Percentiles rank a stretch among this genome's conserved stretches.
phyloP scores from a whole-genome alignment of 345 rosid genomes.

The Aegle marmelos region DNA sequence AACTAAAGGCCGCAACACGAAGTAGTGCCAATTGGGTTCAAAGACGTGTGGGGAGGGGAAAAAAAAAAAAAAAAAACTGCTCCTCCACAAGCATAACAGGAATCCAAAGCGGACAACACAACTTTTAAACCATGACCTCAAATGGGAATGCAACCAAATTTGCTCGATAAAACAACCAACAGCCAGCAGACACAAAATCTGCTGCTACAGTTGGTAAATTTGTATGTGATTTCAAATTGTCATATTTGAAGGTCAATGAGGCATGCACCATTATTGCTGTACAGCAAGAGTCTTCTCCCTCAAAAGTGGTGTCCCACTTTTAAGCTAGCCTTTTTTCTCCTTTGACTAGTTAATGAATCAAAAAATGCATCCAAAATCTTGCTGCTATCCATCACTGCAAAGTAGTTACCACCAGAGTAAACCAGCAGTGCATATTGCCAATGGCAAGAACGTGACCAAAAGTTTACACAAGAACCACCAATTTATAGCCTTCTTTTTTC shows the following conservation, averaged over 20 bases:
- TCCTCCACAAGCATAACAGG: slow-evolving; percentile 25
- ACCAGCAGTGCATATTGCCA: not conserved
- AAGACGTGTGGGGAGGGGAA: too few relatives aligned
- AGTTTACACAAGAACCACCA: not conserved
- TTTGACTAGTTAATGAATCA: not conserved
- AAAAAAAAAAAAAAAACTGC: not conserved
- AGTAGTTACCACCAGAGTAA: not conserved
- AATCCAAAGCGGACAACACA: not conserved
- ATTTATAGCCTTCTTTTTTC: not conserved
- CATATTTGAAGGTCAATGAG: slow-evolving; percentile 10
- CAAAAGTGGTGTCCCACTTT: slow-evolving; percentile 14
- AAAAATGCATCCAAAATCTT: not conserved
- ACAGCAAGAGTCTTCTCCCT: not conserved
- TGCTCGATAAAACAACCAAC: slow-evolving; percentile 4
- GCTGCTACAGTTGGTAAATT: not conserved
- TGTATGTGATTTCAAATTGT: slow-evolving; percentile 18
- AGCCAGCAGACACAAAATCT: slow-evolving; percentile 5
- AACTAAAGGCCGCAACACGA: too few relatives aligned
- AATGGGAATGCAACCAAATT: slow-evolving; percentile 6
- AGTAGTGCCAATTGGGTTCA: not conserved
- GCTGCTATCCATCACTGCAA: not conserved
- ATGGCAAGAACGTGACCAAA: not conserved
- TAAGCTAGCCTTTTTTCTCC: not conserved
- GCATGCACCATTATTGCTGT: slow-evolving; percentile 6
- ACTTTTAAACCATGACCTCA: not conserved